phyloP scores from a whole-genome alignment of 2,329 filamentous ascomycete genomes.

The Clonostachys rosea region DNA sequence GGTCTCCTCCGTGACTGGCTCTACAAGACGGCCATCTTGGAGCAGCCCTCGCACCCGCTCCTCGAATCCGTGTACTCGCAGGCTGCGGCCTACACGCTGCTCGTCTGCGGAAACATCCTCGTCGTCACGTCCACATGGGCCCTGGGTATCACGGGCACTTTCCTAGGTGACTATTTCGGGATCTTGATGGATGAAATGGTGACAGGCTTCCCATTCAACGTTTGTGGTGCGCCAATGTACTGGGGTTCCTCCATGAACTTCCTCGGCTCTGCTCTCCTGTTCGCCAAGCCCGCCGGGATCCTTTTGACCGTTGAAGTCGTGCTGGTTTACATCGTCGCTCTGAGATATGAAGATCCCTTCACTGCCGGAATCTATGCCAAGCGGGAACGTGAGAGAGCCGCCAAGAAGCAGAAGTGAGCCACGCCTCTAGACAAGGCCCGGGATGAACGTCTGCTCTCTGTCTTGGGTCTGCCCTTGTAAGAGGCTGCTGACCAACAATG shows the following conservation, averaged over 20 bases:
- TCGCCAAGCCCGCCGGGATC: constrained; percentile 82
- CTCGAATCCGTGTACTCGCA: constrained; percentile 57
- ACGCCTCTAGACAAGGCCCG: too few species aligned
- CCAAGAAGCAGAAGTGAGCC: constrained; percentile 45
- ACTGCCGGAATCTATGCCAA: constrained; percentile 90
- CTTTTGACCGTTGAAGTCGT: constrained; percentile 72
- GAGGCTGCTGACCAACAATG: too few species aligned
- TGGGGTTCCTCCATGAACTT: constrained; percentile 91
- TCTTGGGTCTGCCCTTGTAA: too few species aligned
- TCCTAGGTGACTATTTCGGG: constrained; percentile 97
- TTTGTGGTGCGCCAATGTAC: constrained; percentile 93
- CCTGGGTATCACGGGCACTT: constrained; percentile 91
- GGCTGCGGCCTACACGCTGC: constrained; percentile 64
- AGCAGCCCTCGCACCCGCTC: constrained; percentile 70
- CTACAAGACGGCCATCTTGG: constrained; percentile 78
- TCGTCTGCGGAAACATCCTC: constrained; percentile 74
- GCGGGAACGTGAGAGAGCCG: constrained; percentile 58
- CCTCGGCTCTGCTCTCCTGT: constrained; percentile 78
- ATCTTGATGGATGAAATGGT: constrained; percentile 96
- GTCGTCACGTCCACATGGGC: constrained; percentile 88
- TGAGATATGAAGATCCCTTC: constrained; percentile 90
- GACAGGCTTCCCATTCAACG: constrained; percentile 92
- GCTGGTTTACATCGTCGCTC: constrained; percentile 73
- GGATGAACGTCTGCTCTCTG: too few species aligned
- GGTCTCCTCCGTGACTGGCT: constrained; percentile 84